Percentiles rank a stretch among this genome's conserved stretches.
Evolutionary conservation across 306 rosid species (phyloP).

Genomic region (Fagus crenata): DNA sequence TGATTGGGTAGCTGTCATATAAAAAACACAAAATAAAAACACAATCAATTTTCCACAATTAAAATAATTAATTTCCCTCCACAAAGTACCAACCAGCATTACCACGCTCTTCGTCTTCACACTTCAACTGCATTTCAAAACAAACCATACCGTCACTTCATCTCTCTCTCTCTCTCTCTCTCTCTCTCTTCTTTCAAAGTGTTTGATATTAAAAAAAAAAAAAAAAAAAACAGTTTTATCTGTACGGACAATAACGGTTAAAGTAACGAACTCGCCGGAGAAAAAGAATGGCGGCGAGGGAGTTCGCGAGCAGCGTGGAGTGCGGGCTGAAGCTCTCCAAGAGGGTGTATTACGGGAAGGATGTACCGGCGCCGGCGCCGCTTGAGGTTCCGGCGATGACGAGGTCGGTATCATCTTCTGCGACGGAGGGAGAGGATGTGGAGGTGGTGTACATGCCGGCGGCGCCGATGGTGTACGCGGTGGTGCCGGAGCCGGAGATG

Average conservation of each 20-base stretch:
- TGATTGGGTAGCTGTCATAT: not conserved
- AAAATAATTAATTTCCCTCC: conserved; percentile 18
- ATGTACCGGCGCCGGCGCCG: conserved; percentile 31
- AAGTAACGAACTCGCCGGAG: conserved; percentile 14
- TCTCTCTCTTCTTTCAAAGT: not conserved
- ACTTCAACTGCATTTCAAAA: conserved; percentile 17
- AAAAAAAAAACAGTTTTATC: no score
- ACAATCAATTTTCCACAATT: not conserved
- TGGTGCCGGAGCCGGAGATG: conserved; percentile 64
- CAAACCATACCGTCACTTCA: conserved; percentile 7
- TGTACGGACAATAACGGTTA: not conserved
- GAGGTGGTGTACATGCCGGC: conserved; percentile 47
- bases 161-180: no score
- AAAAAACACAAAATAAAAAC: no score
- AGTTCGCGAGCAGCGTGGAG: conserved; percentile 70
- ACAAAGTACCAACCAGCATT: not conserved
- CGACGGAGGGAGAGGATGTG: conserved; percentile 30
- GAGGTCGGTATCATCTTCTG: conserved; percentile 17
- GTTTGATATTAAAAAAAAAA: no score
- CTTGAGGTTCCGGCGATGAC: conserved; percentile 30
- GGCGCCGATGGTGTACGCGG: conserved; percentile 83
- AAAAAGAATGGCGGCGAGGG: conserved; percentile 39
- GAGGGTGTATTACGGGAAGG: conserved; percentile 63
- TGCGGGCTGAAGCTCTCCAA: conserved; percentile 72
- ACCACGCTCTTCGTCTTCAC: conserved; percentile 11